A percentile compares a stretch with the other conserved stretches of the same genome.
These are phyloP conservation scores for Termitomyces sp. DNA, from an alignment of 768 basidiomycete genomes.

Conservation along the genomic window DNA sequence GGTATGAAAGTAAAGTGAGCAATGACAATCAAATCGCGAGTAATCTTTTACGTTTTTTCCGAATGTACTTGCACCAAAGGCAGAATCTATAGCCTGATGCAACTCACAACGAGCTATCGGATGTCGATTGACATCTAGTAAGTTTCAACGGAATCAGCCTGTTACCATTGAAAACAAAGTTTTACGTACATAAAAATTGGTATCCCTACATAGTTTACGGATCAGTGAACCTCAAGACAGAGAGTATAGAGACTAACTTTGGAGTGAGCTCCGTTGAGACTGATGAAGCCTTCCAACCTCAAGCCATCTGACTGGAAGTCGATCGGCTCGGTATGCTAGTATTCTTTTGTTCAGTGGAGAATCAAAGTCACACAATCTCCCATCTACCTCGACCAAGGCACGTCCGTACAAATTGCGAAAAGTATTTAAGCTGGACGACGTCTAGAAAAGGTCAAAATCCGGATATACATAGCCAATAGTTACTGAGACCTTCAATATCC, in stretches of 20 bases:
- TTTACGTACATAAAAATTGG: slow-evolving; percentile 77
- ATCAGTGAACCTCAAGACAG: not conserved
- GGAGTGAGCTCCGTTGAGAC: slow-evolving; percentile 66
- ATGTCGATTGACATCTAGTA: slow-evolving; percentile 74
- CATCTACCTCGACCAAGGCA: slow-evolving; percentile 59
- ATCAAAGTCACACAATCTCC: not conserved
- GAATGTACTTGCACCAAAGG: slow-evolving; percentile 67
- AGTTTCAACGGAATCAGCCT: not conserved
- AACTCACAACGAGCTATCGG: slow-evolving; percentile 61
- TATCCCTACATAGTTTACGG: slow-evolving; percentile 44
- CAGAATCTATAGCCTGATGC: slow-evolving; percentile 58
- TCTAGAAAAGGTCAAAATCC: slow-evolving; percentile 34
- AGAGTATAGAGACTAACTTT: slow-evolving; percentile 41
- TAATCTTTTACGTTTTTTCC: slow-evolving; percentile 52
- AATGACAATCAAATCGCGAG: not conserved
- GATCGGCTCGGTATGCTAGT: slow-evolving; percentile 66
- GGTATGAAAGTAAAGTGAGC: not conserved
- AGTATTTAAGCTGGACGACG: slow-evolving; percentile 51
- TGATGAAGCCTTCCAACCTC: slow-evolving; percentile 77
- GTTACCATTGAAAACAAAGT: not conserved
- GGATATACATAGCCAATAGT: not conserved
- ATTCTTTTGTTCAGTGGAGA: slow-evolving; percentile 3
- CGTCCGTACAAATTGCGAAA: slow-evolving; percentile 76
- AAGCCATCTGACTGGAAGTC: slow-evolving; percentile 41
- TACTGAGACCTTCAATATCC: slow-evolving; percentile 58